A percentile compares a stretch with the other conserved stretches of the same genome.
These are phyloP conservation scores for Lodderomyces metapsilosis DNA, from an alignment of 1,139 yeast genomes.

Conservation along the genomic window DNA sequence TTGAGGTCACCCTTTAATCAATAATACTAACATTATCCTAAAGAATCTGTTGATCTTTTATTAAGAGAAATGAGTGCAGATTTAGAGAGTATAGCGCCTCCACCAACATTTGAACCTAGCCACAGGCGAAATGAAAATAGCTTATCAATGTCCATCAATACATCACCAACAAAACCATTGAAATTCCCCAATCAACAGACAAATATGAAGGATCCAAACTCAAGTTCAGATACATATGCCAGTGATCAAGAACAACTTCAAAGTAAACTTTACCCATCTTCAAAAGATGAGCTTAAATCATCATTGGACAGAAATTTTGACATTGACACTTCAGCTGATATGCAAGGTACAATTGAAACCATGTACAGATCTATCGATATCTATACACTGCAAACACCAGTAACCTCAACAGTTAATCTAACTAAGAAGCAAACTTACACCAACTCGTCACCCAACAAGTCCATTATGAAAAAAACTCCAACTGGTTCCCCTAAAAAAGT, in stretches of 20 bases:
- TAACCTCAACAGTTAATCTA: slow-evolving; percentile 24
- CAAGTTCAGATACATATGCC: slow-evolving; percentile 45
- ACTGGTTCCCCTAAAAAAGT: slow-evolving; percentile 40
- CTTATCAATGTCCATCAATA: slow-evolving; percentile 12
- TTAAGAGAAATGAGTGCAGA: slow-evolving; percentile 26
- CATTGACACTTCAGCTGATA: slow-evolving; percentile 19
- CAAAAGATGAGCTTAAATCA: slow-evolving; percentile 7
- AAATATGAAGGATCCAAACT: slow-evolving; percentile 26
- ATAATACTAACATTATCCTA: neutral
- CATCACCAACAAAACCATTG: slow-evolving; percentile 39
- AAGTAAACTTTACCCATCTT: neutral
- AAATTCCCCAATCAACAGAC: slow-evolving; percentile 22
- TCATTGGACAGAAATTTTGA: slow-evolving; percentile 32
- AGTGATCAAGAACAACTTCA: slow-evolving; percentile 24
- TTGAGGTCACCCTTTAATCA: no score
- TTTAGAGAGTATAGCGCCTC: slow-evolving; percentile 9
- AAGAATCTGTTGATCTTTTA: slow-evolving; percentile 29
- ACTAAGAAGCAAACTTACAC: slow-evolving; percentile 11
- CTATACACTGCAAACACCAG: slow-evolving; percentile 30
- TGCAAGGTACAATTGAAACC: slow-evolving; percentile 16
- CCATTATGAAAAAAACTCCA: slow-evolving; percentile 38
- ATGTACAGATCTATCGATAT: slow-evolving; percentile 21
- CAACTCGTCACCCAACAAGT: slow-evolving; percentile 35
- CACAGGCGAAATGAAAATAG: slow-evolving; percentile 2
- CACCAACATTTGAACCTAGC: neutral